Conservation (phyloP, 2,329 filamentous ascomycete species). For the Pyrenophora graminea region DNA sequence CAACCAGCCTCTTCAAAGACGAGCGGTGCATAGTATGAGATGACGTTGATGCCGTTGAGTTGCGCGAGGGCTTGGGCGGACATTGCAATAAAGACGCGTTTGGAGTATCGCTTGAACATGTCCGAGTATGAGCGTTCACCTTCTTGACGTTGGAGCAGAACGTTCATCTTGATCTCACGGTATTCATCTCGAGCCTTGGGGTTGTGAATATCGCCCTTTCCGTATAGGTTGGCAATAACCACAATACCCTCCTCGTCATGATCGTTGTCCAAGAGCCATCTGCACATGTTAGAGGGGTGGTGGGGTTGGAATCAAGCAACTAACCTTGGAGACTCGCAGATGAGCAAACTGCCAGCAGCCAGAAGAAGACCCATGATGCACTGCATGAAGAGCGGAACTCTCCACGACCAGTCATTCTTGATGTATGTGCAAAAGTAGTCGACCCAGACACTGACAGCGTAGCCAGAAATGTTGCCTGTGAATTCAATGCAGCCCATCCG, state of each 20-base stretch:
- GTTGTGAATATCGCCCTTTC: slow-evolving; percentile 93
- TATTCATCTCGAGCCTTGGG: slow-evolving; percentile 92
- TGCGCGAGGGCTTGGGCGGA: slow-evolving; percentile 94
- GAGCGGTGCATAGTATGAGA: slow-evolving; percentile 96
- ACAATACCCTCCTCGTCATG: slow-evolving; percentile 98
- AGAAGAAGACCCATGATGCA: slow-evolving; percentile 91
- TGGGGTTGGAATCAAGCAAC: slow-evolving; percentile 14
- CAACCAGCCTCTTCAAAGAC: slow-evolving; percentile 98
- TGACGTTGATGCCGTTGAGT: slow-evolving; percentile 98
- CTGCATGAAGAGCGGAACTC: slow-evolving; percentile 86
- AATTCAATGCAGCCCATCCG: slow-evolving; percentile 98
- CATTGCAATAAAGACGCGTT: slow-evolving; percentile 97
- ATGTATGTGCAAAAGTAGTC: slow-evolving; percentile 97
- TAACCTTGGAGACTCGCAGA: slow-evolving; percentile 93
- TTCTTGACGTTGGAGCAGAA: slow-evolving; percentile 89
- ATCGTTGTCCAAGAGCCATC: slow-evolving; percentile 97
- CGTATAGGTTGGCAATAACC: slow-evolving; percentile 96
- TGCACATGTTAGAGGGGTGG: slow-evolving; percentile 44
- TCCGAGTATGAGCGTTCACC: slow-evolving; percentile 88
- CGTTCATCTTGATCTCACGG: slow-evolving; percentile 98
- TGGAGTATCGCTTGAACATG: slow-evolving; percentile 93
- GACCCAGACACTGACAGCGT: slow-evolving; percentile 96
- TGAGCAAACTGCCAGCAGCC: slow-evolving; percentile 83
- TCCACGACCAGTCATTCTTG: slow-evolving; percentile 83
- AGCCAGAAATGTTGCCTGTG: slow-evolving; percentile 94